Conservation (phyloP, 2,329 filamentous ascomycete species). For the Ambrosiella cleistominuta region DNA sequence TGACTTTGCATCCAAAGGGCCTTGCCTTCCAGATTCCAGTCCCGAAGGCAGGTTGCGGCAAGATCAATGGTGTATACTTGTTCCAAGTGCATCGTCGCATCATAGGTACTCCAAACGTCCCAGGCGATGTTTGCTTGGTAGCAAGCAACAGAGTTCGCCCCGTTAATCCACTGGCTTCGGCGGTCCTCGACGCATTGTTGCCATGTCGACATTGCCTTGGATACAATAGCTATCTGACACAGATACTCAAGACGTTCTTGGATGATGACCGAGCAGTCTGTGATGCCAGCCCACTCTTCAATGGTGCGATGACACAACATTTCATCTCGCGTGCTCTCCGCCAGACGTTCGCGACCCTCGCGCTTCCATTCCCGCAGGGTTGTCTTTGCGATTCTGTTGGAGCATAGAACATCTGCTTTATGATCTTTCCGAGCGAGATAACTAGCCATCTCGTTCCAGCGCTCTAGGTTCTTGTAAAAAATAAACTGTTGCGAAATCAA, state of each 20-base stretch:
- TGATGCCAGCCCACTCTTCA: conserved; percentile 13
- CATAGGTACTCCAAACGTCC: not conserved
- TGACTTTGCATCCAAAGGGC: conserved; percentile 4
- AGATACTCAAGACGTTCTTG: conserved; percentile 3
- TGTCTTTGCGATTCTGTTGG: conserved; percentile 9
- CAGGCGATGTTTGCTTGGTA: not conserved
- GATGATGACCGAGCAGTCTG: not conserved
- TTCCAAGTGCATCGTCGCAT: conserved; percentile 1
- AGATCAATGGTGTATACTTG: conserved; percentile 6
- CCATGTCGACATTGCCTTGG: conserved; percentile 3
- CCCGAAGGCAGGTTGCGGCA: conserved; percentile 1
- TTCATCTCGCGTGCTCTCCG: conserved; percentile 8
- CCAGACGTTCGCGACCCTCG: conserved; percentile 6
- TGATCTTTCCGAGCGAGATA: conserved; percentile 6
- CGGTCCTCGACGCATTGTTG: conserved; percentile 1
- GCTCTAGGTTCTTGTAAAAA: conserved; percentile 6
- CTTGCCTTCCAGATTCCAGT: conserved; percentile 13
- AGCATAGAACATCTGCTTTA: conserved; percentile 9
- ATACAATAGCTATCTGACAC: not conserved
- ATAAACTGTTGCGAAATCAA: conserved; percentile 9
- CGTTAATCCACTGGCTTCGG: not conserved
- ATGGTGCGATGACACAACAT: conserved; percentile 3
- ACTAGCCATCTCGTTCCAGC: conserved; percentile 12
- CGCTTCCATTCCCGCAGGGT: conserved; percentile 10
- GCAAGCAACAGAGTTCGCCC: conserved; percentile 3